Base-by-base conservation (phyloP, 2,329 filamentous ascomycete species). In the Chrysosporium keratinophilum region DNA sequence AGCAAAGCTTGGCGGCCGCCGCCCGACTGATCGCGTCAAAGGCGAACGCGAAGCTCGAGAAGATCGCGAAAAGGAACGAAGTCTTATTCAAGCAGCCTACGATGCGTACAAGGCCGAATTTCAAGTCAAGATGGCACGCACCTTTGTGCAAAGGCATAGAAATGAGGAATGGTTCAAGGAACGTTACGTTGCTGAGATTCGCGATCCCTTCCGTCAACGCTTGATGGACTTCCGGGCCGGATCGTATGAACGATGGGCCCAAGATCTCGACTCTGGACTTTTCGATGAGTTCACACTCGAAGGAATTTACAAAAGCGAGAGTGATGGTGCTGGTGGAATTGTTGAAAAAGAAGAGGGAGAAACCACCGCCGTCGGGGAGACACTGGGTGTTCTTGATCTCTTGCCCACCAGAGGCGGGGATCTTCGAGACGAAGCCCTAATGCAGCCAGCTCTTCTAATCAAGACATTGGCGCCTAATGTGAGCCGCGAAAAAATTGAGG, bases 81-180 rank as follows among this genome's bases (percentile, higher is more conserved):
- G 78, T 14, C 76, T 80, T 63, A 84, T 84, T 10, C 81, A 84
- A 57, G 74, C 76, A 19, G 80, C 80, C 2, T 84, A 84, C 57
- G 81, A 84, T 62, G 68, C 75, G 40, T 84, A 84, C 71, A 84
- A 84, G 65, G 77, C 79, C 61, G 80, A 82, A 56, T 71, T 83
- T 10, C 81, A 83, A 60, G 72, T 81, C 35, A 78, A 79, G 60
- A 91, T 95, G 85, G 90, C 93, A 0, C 83, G 89, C 59, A 77
- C 80, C 1, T 98, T 98, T 67, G 93, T 98, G 41, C 81, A 85
- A 48, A 85, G 89, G 62, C 93, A 98, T 71, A 95, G 95, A 67
- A 83, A 83, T 42, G 93, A 98, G 68, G 91, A 98, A 67, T 98
- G 93, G 93, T 98, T 98, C 73, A 88, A 85, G 62, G 93, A 98